These are phyloP conservation scores for Malus hybrid DNA, from an alignment of 331 rosid species.

Conservation along the genomic window DNA sequence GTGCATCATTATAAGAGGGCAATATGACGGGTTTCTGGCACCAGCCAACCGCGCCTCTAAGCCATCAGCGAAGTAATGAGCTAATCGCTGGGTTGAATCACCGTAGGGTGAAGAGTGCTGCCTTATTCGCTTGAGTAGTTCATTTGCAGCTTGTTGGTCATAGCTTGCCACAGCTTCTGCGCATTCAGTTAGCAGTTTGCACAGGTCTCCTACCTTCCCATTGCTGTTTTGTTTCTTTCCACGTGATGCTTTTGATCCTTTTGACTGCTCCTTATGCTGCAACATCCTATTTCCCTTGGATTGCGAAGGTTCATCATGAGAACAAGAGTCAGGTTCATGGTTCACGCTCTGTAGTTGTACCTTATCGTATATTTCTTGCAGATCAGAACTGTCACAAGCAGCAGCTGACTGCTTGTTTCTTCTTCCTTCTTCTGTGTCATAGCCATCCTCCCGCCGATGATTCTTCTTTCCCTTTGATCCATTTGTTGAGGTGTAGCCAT, in stretches of 20 bases:
- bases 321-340: too few species aligned
- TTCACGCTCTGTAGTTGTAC: slow-evolving; percentile 2
- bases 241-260: slow-evolving; percentile 20
- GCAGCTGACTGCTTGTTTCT: slow-evolving; percentile 50
- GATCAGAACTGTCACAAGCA: slow-evolving; percentile 29
- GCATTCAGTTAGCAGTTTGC: slow-evolving; percentile 24
- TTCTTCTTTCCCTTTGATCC: slow-evolving; percentile 45
- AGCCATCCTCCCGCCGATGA: slow-evolving; percentile 16
- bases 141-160: slow-evolving; percentile 12
- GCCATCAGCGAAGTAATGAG: slow-evolving; percentile 33
- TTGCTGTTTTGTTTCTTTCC: slow-evolving; percentile 27
- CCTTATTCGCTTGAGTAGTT: slow-evolving; percentile 18
- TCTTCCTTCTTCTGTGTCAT: slow-evolving; percentile 39
- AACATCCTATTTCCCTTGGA: too few species aligned
- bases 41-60: slow-evolving; percentile 24
- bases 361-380: slow-evolving; percentile 49
- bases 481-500: background rate
- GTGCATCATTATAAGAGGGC: background rate
- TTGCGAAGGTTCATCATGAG: too few species aligned
- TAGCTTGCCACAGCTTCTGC: slow-evolving; percentile 21
- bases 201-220: slow-evolving; percentile 17
- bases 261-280: background rate
- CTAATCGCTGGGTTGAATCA: slow-evolving; percentile 24
- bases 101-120: slow-evolving; percentile 21
- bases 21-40: background rate